Conservation (phyloP, 139 green algal genomes). For the Chlamydomonas asymmetrica region DNA sequence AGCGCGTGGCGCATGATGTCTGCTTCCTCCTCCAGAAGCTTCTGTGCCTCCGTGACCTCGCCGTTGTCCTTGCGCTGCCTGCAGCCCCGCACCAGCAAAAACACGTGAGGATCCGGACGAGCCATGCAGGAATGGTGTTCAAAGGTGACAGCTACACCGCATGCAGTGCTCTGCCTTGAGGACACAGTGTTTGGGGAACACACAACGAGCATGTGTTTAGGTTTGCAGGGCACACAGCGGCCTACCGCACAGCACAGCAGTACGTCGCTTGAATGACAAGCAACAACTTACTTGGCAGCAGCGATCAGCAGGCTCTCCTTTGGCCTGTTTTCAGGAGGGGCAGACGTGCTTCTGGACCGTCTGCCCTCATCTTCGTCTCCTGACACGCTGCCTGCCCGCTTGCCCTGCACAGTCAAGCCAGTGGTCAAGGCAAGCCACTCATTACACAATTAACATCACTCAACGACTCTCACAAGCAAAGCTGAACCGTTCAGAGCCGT, state of each 20-base stretch:
- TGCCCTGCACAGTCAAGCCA: background rate
- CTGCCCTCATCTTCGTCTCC: background rate
- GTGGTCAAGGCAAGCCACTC: background rate
- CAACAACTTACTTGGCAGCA: slow-evolving; percentile 50
- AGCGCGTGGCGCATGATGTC: slow-evolving; percentile 88
- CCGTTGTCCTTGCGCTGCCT: slow-evolving; percentile 35
- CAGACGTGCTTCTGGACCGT: too few species aligned
- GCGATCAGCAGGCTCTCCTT: slow-evolving; percentile 74
- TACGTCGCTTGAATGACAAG: background rate
- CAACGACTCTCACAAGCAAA: background rate
- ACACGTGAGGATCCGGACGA: background rate
- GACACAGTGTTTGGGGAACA: background rate
- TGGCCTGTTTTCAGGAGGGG: slow-evolving; percentile 20
- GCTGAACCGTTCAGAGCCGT: background rate
- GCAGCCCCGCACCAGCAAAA: background rate
- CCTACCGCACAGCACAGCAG: background rate
- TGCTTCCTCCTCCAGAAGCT: slow-evolving; percentile 78
- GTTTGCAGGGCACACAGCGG: background rate
- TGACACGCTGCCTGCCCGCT: slow-evolving; percentile 6
- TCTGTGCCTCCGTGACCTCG: slow-evolving; percentile 70
- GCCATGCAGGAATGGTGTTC: background rate
- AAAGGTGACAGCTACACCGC: background rate
- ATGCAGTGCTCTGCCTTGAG: slow-evolving; percentile 4
- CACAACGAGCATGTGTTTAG: slow-evolving; percentile 8
- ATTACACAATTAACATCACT: background rate